Evolutionary conservation across 345 rosid genomes (phyloP).

Genomic region (Euphorbia lathyris): DNA sequence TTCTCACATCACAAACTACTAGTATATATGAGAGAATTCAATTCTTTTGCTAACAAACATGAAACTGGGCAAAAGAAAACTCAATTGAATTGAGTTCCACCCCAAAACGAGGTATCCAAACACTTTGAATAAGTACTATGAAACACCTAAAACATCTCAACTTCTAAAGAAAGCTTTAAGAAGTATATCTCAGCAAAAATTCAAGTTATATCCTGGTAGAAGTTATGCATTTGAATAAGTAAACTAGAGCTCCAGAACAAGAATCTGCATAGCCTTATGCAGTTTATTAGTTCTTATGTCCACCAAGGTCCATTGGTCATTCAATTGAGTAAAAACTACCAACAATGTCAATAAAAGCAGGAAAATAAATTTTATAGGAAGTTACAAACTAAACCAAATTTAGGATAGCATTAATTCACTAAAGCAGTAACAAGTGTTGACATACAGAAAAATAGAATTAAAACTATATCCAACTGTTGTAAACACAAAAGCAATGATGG

Average conservation of each 20-base stretch:
- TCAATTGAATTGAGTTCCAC: not conserved
- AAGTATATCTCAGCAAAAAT: not conserved
- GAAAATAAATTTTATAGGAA: not conserved
- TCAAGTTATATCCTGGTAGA: not conserved
- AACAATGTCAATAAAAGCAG: conserved; percentile 3
- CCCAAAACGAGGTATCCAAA: not conserved
- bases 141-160: not conserved
- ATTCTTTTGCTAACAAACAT: not conserved
- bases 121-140: not conserved
- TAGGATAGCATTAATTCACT: not conserved
- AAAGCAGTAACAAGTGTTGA: not conserved
- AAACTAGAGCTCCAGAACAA: not conserved
- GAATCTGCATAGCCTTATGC: not conserved
- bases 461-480: not conserved
- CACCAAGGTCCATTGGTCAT: not conserved
- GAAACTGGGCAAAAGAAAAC: too few relatives aligned
- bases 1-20: not conserved
- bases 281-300: not conserved
- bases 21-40: not conserved
- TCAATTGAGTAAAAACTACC: not conserved
- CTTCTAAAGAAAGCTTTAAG: not conserved
- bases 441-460: not conserved
- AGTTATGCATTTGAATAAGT: not conserved
- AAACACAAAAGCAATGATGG: too few relatives aligned
- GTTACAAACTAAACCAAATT: not conserved